These are phyloP conservation scores for Cladophialophora immunda DNA, from an alignment of 2,329 filamentous ascomycete genomes.

Conservation along the genomic window DNA sequence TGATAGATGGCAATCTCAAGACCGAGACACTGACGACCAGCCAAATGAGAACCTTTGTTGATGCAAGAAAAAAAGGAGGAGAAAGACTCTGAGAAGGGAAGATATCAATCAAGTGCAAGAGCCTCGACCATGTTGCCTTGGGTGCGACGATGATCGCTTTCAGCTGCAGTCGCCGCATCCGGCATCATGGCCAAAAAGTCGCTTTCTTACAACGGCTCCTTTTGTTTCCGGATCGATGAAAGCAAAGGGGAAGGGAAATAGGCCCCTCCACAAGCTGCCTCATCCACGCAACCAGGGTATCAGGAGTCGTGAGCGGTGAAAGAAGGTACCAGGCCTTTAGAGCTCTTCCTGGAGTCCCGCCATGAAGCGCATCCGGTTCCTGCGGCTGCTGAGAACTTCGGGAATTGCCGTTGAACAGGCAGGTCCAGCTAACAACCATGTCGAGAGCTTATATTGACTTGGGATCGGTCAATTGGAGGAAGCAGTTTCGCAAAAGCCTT, in stretches of 20 bases:
- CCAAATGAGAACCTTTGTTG: slow-evolving; percentile 36
- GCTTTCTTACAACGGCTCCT: slow-evolving; percentile 27
- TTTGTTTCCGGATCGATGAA: slow-evolving; percentile 35
- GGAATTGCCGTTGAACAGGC: slow-evolving; percentile 1
- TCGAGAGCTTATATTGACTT: slow-evolving; percentile 13
- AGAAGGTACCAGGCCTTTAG: not conserved
- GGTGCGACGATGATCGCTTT: slow-evolving; percentile 26
- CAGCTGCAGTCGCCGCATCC: slow-evolving; percentile 32
- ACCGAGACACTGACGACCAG: slow-evolving; percentile 24
- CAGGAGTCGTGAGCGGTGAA: slow-evolving; percentile 10
- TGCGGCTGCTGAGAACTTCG: slow-evolving; percentile 7
- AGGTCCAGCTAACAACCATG: slow-evolving; percentile 10
- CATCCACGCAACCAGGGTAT: slow-evolving; percentile 16
- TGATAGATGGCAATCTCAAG: slow-evolving; percentile 32
- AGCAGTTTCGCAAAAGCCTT: slow-evolving; percentile 4
- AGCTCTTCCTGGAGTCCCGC: slow-evolving; percentile 9
- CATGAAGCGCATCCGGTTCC: slow-evolving; percentile 5
- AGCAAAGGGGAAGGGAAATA: slow-evolving; percentile 18
- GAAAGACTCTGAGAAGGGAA: slow-evolving; percentile 31
- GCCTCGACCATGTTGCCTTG: slow-evolving; percentile 30
- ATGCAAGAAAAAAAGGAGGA: slow-evolving; percentile 33
- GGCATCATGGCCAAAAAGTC: slow-evolving; percentile 23
- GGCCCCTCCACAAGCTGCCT: slow-evolving; percentile 6
- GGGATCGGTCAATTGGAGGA: not conserved
- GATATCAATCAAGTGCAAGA: slow-evolving; percentile 33